Evolutionary conservation across 2,329 filamentous ascomycete species (phyloP).

Genomic region (Diplocarpon rosae): DNA sequence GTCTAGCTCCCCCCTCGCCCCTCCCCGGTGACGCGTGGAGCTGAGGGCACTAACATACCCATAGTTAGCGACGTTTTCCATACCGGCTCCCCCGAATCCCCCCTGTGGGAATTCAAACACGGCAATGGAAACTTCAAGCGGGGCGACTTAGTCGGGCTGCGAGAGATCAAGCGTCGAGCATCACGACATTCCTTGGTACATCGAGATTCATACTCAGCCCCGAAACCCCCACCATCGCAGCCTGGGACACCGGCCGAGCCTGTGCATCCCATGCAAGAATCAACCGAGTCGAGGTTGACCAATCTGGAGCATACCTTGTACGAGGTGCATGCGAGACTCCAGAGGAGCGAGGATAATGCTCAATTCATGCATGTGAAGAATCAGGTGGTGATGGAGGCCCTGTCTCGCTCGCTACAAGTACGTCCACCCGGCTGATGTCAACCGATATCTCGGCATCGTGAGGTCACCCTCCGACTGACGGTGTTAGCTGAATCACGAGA

Average conservation of each 20-base stretch:
- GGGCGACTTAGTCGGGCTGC: constrained; percentile 78
- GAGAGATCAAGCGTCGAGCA: constrained; percentile 91
- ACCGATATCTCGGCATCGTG: no score
- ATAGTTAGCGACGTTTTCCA: constrained; percentile 97
- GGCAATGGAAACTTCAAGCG: constrained; percentile 95
- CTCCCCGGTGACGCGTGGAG: constrained; percentile 2
- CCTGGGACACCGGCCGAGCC: constrained; percentile 78
- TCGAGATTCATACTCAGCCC: constrained; percentile 72
- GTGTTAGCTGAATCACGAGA: constrained; percentile 69
- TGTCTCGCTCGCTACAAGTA: constrained; percentile 61
- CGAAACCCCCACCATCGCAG: constrained; percentile 64
- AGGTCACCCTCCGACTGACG: background rate
- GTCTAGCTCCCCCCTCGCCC: constrained; percentile 46
- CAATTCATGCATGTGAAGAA: constrained; percentile 71
- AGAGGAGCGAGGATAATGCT: constrained; percentile 74
- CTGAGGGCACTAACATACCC: constrained; percentile 2
- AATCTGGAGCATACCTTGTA: constrained; percentile 73
- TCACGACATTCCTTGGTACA: constrained; percentile 90
- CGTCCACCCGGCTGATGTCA: constrained; percentile 15
- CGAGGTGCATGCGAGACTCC: constrained; percentile 65
- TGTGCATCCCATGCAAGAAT: constrained; percentile 60
- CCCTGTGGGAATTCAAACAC: constrained; percentile 98
- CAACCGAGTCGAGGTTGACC: constrained; percentile 62
- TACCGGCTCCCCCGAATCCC: constrained; percentile 83
- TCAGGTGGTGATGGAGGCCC: constrained; percentile 69